phyloP scores from a whole-genome alignment of 2,329 filamentous ascomycete genomes.

The Aspergillus felis region DNA sequence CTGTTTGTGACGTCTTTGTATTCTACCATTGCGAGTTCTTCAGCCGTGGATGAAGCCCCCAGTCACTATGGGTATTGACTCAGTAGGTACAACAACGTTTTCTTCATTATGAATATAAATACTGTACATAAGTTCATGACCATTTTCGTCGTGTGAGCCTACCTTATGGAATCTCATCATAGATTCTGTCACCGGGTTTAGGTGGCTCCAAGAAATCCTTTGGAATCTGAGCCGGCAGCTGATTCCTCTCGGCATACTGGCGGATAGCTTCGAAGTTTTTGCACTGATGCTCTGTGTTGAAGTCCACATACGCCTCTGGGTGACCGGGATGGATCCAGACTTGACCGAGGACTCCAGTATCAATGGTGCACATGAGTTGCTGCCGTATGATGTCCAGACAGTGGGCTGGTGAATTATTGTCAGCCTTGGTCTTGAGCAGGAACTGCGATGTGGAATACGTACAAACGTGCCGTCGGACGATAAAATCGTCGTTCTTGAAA shows the following conservation, averaged over 20 bases:
- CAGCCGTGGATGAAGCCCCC: too few species aligned
- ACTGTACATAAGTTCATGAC: background rate
- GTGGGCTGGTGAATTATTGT: conserved; percentile 34
- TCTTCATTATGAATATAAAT: background rate
- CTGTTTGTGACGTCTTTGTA: background rate
- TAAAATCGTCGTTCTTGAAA: conserved; percentile 54
- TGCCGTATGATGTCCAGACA: conserved; percentile 61
- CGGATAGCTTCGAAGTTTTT: conserved; percentile 54
- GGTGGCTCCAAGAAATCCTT: conserved; percentile 43
- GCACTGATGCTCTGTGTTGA: conserved; percentile 59
- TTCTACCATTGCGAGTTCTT: background rate
- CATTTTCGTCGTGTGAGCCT: background rate
- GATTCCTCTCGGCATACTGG: conserved; percentile 52
- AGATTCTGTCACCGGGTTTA: conserved; percentile 15
- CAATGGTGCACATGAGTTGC: conserved; percentile 60
- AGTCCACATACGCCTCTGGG: conserved; percentile 55
- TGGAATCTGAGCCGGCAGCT: conserved; percentile 44
- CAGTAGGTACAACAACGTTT: background rate
- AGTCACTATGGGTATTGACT: too few species aligned
- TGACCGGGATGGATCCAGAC: conserved; percentile 52
- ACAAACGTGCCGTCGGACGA: conserved; percentile 57
- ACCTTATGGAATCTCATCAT: conserved; percentile 19
- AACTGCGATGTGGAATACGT: conserved; percentile 25
- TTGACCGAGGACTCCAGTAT: conserved; percentile 58
- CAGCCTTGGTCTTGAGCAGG: background rate